A percentile compares a stretch with the other conserved stretches of the same genome.
phyloP scores from a whole-genome alignment of 306 rosid genomes.

The Pachyrhizus erosus region DNA sequence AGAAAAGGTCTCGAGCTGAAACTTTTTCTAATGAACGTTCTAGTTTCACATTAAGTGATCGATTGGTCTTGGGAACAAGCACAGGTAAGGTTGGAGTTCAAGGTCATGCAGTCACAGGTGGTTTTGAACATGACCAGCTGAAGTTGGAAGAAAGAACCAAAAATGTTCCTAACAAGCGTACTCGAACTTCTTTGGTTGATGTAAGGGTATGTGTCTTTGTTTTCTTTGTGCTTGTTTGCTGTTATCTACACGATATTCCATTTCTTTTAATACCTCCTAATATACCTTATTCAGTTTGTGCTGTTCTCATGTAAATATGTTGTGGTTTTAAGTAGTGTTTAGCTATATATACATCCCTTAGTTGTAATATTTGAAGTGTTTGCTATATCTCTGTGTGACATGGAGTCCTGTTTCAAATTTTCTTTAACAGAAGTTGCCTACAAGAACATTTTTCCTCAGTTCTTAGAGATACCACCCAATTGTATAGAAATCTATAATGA shows the following conservation, averaged over 20 bases:
- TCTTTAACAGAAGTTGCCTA: slow-evolving; percentile 22
- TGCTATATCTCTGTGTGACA: neutral
- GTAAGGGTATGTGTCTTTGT: slow-evolving; percentile 62
- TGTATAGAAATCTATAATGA: slow-evolving; percentile 24
- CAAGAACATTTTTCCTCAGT: neutral
- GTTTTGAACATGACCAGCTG: slow-evolving; percentile 77
- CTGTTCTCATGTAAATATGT: neutral
- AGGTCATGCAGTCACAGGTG: slow-evolving; percentile 59
- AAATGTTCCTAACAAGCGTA: slow-evolving; percentile 82
- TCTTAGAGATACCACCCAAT: slow-evolving; percentile 10
- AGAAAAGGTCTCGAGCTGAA: slow-evolving; percentile 90
- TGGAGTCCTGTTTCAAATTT: slow-evolving; percentile 39
- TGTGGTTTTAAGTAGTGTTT: slow-evolving; percentile 1
- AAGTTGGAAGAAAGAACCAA: slow-evolving; percentile 78
- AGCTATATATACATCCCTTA: neutral
- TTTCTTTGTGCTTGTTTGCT: slow-evolving; percentile 8
- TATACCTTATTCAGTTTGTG: slow-evolving; percentile 31
- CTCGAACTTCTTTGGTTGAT: slow-evolving; percentile 88
- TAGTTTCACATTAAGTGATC: slow-evolving; percentile 61
- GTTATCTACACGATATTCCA: neutral
- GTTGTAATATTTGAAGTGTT: slow-evolving; percentile 13
- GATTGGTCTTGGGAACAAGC: slow-evolving; percentile 64
- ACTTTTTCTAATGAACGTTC: slow-evolving; percentile 67
- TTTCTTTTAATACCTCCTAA: slow-evolving; percentile 19
- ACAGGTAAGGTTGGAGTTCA: slow-evolving; percentile 77